A percentile compares a stretch with the other conserved stretches of the same genome.
phyloP scores from a whole-genome alignment of 352 stramenopile genomes.

The Thalassiosira mediterranea region DNA sequence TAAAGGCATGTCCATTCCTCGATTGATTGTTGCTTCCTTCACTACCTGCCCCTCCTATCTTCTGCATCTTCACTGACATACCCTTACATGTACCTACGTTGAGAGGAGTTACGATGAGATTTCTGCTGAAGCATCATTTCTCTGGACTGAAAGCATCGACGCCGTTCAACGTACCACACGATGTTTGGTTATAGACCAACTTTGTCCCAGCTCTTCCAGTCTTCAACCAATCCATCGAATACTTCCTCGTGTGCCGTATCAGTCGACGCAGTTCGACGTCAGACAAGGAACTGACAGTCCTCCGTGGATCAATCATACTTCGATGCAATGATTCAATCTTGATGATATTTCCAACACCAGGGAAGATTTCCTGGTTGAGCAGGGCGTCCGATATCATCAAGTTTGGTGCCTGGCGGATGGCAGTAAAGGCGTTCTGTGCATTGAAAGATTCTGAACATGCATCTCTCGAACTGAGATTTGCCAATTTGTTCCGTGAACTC shows the following conservation, averaged over 20 bases:
- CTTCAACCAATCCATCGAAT: constrained; percentile 65
- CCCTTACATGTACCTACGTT: too few relatives aligned
- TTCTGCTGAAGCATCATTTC: too few relatives aligned
- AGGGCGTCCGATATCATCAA: constrained; percentile 62
- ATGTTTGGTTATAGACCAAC: constrained; percentile 66
- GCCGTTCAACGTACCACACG: constrained; percentile 60
- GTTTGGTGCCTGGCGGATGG: constrained; percentile 27
- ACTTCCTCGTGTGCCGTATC: constrained; percentile 43
- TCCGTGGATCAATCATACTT: constrained; percentile 52
- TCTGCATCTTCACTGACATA: constrained; percentile 61
- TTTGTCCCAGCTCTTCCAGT: constrained; percentile 54
- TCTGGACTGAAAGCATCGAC: too few relatives aligned
- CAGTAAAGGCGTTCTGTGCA: constrained; percentile 45
- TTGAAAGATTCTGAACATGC: constrained; percentile 53
- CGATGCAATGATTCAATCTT: constrained; percentile 69
- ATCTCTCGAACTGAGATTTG: constrained; percentile 46
- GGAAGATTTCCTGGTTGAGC: constrained; percentile 63
- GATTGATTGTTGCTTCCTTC: constrained; percentile 9
- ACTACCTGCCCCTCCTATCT: constrained; percentile 49
- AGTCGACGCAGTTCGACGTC: constrained; percentile 49
- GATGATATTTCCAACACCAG: constrained; percentile 71
- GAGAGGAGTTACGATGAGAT: too few relatives aligned
- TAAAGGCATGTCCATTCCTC: constrained; percentile 28
- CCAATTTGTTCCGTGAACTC: constrained; percentile 49
- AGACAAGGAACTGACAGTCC: constrained; percentile 37